Evolutionary conservation across 495 filamentous ascomycete genomes (phyloP).

Genomic region (Podospora australis): DNA sequence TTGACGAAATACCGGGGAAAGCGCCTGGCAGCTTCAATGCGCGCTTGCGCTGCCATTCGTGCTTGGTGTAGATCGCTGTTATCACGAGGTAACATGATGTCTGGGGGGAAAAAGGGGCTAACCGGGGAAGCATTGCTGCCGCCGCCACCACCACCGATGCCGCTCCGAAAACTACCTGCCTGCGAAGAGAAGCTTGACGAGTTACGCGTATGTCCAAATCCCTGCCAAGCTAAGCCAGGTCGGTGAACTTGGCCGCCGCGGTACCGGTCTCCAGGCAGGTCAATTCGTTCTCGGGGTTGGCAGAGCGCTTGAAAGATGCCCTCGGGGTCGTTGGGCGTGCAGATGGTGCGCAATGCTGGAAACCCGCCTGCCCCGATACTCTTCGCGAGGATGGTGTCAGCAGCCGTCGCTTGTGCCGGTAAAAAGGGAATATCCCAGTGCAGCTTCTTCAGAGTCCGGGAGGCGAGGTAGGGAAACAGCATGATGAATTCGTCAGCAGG

Average conservation of each 20-base stretch:
- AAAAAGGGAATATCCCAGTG: conserved; percentile 74
- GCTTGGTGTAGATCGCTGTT: conserved; percentile 44
- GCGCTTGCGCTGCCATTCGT: conserved; percentile 49
- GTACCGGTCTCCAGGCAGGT: conserved; percentile 31
- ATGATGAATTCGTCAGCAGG: conserved; percentile 55
- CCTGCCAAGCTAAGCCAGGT: neutral
- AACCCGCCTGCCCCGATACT: conserved; percentile 66
- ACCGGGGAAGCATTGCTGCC: conserved; percentile 5
- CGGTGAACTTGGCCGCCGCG: conserved; percentile 24
- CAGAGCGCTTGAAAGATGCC: conserved; percentile 68
- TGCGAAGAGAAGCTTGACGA: neutral
- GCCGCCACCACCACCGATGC: neutral
- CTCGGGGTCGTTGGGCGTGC: conserved; percentile 68
- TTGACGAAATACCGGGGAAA: conserved; percentile 45
- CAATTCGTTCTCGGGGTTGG: conserved; percentile 42
- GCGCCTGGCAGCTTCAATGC: conserved; percentile 49
- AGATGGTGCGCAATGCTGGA: conserved; percentile 58
- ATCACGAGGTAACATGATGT: conserved; percentile 21
- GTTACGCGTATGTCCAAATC: neutral
- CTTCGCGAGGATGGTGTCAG: conserved; percentile 65
- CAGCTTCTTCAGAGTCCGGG: conserved; percentile 55
- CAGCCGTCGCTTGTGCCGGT: conserved; percentile 35
- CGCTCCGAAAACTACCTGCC: too few relatives aligned
- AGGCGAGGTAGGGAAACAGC: conserved; percentile 63
- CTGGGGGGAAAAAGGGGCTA: conserved; percentile 37